A percentile compares a stretch with the other conserved stretches of the same genome.
These are phyloP conservation scores for Neurospora sp. DNA, from an alignment of 495 filamentous ascomycete species.

Conservation along the genomic window DNA sequence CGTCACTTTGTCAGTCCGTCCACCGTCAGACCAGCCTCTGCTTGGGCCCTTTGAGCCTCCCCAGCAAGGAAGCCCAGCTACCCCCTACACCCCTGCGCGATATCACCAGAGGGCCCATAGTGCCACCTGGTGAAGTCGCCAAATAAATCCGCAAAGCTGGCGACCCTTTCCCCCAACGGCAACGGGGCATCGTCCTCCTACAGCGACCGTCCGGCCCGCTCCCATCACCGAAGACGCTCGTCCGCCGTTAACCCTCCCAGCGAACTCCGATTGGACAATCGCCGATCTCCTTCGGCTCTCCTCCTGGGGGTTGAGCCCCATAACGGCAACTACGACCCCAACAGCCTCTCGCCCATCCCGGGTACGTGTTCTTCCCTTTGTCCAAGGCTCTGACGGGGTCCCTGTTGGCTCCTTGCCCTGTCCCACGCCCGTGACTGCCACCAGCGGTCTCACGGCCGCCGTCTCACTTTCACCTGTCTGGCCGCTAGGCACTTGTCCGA, in stretches of 20 bases:
- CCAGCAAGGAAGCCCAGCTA: background rate
- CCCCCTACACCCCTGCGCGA: background rate
- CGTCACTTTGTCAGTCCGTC: background rate
- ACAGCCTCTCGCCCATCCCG: conserved; percentile 30
- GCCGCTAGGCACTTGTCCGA: background rate
- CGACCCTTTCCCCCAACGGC: conserved; percentile 25
- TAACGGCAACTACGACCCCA: conserved; percentile 26
- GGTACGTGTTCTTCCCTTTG: conserved; percentile 22
- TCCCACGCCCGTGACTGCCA: background rate
- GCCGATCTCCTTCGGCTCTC: conserved; percentile 18
- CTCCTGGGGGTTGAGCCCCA: conserved; percentile 32
- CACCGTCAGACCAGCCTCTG: background rate
- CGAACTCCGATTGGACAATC: conserved; percentile 23
- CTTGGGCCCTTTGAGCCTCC: background rate
- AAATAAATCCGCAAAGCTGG: conserved; percentile 22
- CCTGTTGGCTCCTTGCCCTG: background rate
- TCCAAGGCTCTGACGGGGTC: background rate
- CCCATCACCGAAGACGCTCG: conserved; percentile 33
- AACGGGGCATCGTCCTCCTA: conserved; percentile 29
- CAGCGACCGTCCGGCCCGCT: conserved; percentile 28
- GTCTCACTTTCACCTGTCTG: background rate
- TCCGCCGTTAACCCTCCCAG: conserved; percentile 15
- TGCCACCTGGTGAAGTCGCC: conserved; percentile 7
- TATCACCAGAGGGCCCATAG: conserved; percentile 1
- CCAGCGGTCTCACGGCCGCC: background rate